These are phyloP conservation scores for Colletotrichum salicis DNA, from an alignment of 2,329 filamentous ascomycete genomes.

Conservation along the genomic window DNA sequence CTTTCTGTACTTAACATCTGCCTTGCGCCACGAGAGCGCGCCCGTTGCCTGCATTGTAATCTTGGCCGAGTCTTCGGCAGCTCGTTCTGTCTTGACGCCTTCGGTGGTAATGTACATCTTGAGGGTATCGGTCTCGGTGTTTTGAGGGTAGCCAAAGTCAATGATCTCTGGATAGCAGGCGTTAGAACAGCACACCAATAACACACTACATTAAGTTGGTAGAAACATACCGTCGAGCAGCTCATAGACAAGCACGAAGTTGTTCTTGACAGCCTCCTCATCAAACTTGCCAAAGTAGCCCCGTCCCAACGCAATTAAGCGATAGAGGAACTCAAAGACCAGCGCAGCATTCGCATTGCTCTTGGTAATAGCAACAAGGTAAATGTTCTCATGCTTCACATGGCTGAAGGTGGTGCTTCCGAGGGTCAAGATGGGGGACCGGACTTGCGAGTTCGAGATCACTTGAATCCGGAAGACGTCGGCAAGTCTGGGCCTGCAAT, in stretches of 20 bases:
- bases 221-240: slow-evolving; percentile 80
- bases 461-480: slow-evolving; percentile 99
- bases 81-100: slow-evolving; percentile 91
- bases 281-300: slow-evolving; percentile 99
- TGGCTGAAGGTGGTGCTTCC: slow-evolving; percentile 99
- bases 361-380: slow-evolving; percentile 96
- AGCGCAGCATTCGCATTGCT: slow-evolving; percentile 99
- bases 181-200: not conserved
- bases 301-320: slow-evolving; percentile 87
- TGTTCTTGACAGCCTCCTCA: slow-evolving; percentile 99
- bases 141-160: slow-evolving; percentile 98
- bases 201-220: not conserved
- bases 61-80: slow-evolving; percentile 91
- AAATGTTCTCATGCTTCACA: slow-evolving; percentile 99
- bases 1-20: slow-evolving; percentile 98
- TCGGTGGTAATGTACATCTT: slow-evolving; percentile 99
- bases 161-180: slow-evolving; percentile 79
- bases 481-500: slow-evolving; percentile 95
- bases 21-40: slow-evolving; percentile 94
- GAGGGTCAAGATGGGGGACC: slow-evolving; percentile 95
- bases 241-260: slow-evolving; percentile 99
- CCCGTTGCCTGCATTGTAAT: slow-evolving; percentile 99
- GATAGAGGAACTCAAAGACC: slow-evolving; percentile 97
- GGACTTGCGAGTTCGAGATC: slow-evolving; percentile 97
- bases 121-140: slow-evolving; percentile 97